phyloP scores from a whole-genome alignment of 2,329 filamentous ascomycete genomes.

The Fusarium staphyleae region DNA sequence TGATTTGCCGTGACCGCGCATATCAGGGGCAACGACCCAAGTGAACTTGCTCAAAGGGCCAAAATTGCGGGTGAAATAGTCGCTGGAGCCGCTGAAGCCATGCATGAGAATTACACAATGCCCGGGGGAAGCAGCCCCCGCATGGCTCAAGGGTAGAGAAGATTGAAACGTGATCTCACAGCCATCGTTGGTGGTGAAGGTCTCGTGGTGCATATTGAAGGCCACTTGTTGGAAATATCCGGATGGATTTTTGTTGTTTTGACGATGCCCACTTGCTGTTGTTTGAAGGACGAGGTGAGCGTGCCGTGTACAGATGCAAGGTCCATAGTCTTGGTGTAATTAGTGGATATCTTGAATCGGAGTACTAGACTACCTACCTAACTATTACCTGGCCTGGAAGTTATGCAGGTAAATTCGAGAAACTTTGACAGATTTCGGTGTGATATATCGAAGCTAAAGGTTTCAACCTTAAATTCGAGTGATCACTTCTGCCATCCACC shows the following conservation, averaged over 20 bases:
- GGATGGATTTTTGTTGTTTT: not conserved
- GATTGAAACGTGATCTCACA: conserved; percentile 37
- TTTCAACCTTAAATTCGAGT: too few species aligned
- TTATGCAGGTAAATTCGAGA: too few species aligned
- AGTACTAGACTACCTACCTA: too few species aligned
- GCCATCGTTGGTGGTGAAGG: conserved; percentile 34
- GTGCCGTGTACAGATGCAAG: too few species aligned
- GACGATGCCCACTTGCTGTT: too few species aligned
- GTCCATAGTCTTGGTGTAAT: too few species aligned
- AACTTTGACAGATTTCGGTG: too few species aligned
- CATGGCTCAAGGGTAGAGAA: conserved; percentile 27
- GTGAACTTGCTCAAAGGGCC: conserved; percentile 25
- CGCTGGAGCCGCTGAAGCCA: conserved; percentile 41
- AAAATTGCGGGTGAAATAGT: conserved; percentile 39
- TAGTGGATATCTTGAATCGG: too few species aligned
- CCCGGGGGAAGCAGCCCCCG: conserved; percentile 1
- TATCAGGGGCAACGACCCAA: conserved; percentile 40
- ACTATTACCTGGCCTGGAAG: too few species aligned
- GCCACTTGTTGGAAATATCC: not conserved
- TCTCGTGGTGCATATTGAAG: conserved; percentile 27
- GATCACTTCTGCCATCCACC: too few species aligned
- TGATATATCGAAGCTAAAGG: too few species aligned
- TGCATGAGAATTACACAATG: conserved; percentile 41
- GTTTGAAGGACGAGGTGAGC: too few species aligned
- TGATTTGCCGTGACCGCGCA: conserved; percentile 40